Evolutionary conservation across 345 rosid genomes (phyloP).

Genomic region (Acer yangbiense): DNA sequence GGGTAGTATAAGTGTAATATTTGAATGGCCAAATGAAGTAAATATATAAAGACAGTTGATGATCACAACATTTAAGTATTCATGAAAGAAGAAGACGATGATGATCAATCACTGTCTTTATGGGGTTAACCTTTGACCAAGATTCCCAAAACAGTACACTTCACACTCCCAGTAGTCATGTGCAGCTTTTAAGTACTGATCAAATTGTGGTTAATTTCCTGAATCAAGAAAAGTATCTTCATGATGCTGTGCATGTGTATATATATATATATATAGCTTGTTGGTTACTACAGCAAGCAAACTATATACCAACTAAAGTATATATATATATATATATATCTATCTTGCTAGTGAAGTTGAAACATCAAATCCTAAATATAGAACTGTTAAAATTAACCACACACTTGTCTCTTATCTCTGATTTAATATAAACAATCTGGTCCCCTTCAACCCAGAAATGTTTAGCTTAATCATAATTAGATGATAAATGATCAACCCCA

Average conservation of each 20-base stretch:
- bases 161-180: background rate
- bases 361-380: slow-evolving; percentile 47
- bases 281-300: slow-evolving; percentile 39
- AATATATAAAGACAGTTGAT: slow-evolving; percentile 13
- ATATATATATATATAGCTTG: slow-evolving; percentile 21
- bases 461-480: background rate
- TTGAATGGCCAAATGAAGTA: slow-evolving; percentile 9
- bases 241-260: background rate
- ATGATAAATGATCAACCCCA: background rate
- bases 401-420: slow-evolving; percentile 33
- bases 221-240: slow-evolving; percentile 40
- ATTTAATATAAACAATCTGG: slow-evolving; percentile 47
- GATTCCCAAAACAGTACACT: slow-evolving; percentile 23
- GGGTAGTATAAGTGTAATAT: background rate
- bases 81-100: slow-evolving; percentile 16
- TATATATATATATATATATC: background rate
- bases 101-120: slow-evolving; percentile 45
- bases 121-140: slow-evolving; percentile 35
- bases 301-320: slow-evolving; percentile 11
- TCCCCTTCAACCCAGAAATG: slow-evolving; percentile 37
- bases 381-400: slow-evolving; percentile 35
- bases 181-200: slow-evolving; percentile 45
- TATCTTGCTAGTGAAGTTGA: slow-evolving; percentile 35
- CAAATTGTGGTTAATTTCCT: slow-evolving; percentile 30
- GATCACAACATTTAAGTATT: background rate